Base-by-base conservation (phyloP, 768 basidiomycete species). In the Tricholoma matsutake region DNA sequence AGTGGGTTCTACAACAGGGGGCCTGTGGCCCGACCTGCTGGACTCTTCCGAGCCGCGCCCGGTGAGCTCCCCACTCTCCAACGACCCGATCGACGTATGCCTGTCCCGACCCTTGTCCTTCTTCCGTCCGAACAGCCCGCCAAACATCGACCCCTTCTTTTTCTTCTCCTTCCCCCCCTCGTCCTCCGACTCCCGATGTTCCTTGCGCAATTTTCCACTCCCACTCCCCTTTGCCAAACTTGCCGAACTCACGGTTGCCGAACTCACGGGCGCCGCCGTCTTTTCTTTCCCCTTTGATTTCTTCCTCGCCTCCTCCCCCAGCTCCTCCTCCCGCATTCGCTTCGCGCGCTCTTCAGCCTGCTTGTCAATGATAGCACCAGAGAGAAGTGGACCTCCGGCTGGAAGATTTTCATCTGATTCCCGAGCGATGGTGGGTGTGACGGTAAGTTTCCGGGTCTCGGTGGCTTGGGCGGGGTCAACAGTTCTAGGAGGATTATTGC, bases 401-500 rank as follows among this genome's bases (percentile, higher is more conserved):
- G 56, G 10, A 2, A 32, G 11, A 20, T 22, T 32, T 5, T 57
- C 56, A 7, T 57, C 56, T n/a, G 41, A 16, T 84, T 85, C 56
- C 14, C 89, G 86, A 10, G 86, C 90, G 20, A 96, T 85, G 1
- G 82, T 78, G 1, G 94, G 94, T 0, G 93, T 96, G 60, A 84
- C 86, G 9, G 86, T 88, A 58, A 94, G 77, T 64, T 91, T 87
- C 58, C 83, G 83, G 6, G 94, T 94, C 69, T 92, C 94, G 1
- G 77, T 83, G 6, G 76, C 83, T 55, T 89, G 85, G 1, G 83
- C 80, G 13, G 88, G 88, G 72, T 94, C 94, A 61, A 87, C 73
- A 25, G 76, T 67, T 45, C 61, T 58, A 8, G 65, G 31, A 4
- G 20, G 22, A 25, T 25, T 47, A 10, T 52, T 52, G 0, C 6